Evolutionary conservation across 257 asterid genomes (phyloP).

Genomic region (Petunia axillaris): DNA sequence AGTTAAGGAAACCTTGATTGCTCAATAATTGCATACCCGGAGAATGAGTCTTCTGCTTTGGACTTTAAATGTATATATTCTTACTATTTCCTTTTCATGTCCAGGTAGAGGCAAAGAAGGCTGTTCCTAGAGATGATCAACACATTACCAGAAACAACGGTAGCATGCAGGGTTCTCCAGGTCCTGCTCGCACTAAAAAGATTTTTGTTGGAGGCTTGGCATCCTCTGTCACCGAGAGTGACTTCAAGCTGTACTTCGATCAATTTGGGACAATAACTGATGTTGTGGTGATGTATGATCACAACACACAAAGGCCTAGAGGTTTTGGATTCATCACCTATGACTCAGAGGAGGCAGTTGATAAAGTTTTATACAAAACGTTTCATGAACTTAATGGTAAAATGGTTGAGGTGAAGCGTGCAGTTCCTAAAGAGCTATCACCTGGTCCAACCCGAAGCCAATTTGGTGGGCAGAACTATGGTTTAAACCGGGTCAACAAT

Average conservation of each 20-base stretch:
- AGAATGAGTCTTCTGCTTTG: not conserved
- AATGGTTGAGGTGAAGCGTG: slow-evolving; percentile 89
- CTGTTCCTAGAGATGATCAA: slow-evolving; percentile 72
- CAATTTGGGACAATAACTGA: slow-evolving; percentile 70
- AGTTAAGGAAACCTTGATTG: not conserved
- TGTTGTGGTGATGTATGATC: slow-evolving; percentile 81
- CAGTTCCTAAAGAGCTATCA: slow-evolving; percentile 82
- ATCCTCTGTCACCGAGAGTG: slow-evolving; percentile 64
- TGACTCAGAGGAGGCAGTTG: slow-evolving; percentile 51
- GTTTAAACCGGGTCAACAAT: slow-evolving; percentile 55
- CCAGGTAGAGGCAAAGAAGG: slow-evolving; percentile 78
- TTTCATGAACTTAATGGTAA: slow-evolving; percentile 86
- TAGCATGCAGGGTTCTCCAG: slow-evolving; percentile 58
- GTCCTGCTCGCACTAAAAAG: slow-evolving; percentile 64
- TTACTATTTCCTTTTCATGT: slow-evolving; percentile 29
- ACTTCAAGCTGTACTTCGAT: slow-evolving; percentile 67
- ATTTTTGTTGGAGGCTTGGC: slow-evolving; percentile 78
- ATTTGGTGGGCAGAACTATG: slow-evolving; percentile 52
- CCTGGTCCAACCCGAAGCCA: slow-evolving; percentile 74
- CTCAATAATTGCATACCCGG: not conserved
- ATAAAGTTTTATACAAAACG: slow-evolving; percentile 42
- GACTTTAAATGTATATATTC: not conserved
- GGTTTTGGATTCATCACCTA: slow-evolving; percentile 76
- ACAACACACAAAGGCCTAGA: slow-evolving; percentile 79
- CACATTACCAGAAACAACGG: slow-evolving; percentile 39